Base-by-base conservation (phyloP, 1,139 yeast genomes). In the Debaryomycetaceae sp. region DNA sequence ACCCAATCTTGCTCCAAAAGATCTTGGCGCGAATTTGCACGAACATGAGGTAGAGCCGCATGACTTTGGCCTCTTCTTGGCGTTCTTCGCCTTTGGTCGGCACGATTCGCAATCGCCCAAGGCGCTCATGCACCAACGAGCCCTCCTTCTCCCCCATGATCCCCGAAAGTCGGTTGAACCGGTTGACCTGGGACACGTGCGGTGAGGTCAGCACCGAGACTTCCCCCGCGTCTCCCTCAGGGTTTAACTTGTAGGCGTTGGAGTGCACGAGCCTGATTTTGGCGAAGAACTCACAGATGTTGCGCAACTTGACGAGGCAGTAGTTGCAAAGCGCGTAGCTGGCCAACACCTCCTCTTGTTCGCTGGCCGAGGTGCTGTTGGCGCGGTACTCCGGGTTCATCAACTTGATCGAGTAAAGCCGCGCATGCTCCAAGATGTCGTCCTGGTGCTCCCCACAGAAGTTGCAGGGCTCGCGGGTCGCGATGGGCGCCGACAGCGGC, bases 1-100 rank as follows among this genome's bases (percentile, higher is more conserved):
- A 63, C 2, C 97, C 97, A 18, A 81, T 56, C 42, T 86, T 78
- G n/a, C 93, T 70, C 91, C 94, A 89, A 56, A 83, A 85, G 43
- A 88, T 66, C 47, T 63, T 64, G 34, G 53, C 49, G 21, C 74
- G 49, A 9, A 65, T 58, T 30, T 51, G 49, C n/a, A 56, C 45
- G 25, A 48, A 46, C 41, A 23, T 14, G 9, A 25, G 20, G 18
- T 33, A 33, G 14, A 33, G 25, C 16, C 30, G 29, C 36, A 33
- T 33, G 8, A 29, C 16, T 18, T 33, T 33, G 16, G 36, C 34
- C 19, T 33, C 36, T 14, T 33, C 36, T 14, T 29, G 25, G 5
- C 24, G 16, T 3, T 32, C 34, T 4, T 31, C 27, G 3, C 24
- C 15, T 9, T 10, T 16, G 3, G 20, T 18, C 12, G 34, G 28